Conservation (phyloP, 108 stramenopile genomes). For the Chaetoceros muelleri region DNA sequence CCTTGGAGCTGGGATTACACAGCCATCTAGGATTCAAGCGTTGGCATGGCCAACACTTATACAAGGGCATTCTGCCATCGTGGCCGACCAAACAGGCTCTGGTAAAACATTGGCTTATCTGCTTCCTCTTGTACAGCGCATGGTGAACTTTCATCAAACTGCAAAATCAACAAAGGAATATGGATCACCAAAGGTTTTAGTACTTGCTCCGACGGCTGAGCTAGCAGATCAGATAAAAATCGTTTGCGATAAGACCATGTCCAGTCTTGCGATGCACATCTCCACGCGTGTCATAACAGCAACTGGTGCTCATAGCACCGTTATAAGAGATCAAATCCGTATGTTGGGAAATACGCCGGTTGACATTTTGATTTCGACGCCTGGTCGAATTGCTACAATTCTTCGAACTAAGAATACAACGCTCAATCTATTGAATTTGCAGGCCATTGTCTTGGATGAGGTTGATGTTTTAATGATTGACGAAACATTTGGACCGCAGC, state of each 20-base stretch:
- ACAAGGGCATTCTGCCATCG: constrained; percentile 54
- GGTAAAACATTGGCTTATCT: constrained; percentile 91
- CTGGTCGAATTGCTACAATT: constrained; percentile 83
- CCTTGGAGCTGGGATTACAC: constrained; percentile 34
- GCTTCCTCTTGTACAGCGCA: constrained; percentile 57
- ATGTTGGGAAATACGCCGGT: constrained; percentile 47
- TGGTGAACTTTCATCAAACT: constrained; percentile 11
- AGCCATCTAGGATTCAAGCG: constrained; percentile 71
- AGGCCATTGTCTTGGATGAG: constrained; percentile 82
- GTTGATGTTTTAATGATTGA: constrained; percentile 88
- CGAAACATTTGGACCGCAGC: constrained; percentile 81
- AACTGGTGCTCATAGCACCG: constrained; percentile 43
- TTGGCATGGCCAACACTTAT: constrained; percentile 65
- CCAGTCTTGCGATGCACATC: constrained; percentile 15
- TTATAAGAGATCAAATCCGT: constrained; percentile 78
- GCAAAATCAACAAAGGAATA: constrained; percentile 6
- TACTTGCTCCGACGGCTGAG: constrained; percentile 89
- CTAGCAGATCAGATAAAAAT: constrained; percentile 76
- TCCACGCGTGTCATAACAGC: constrained; percentile 75
- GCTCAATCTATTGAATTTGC: constrained; percentile 44
- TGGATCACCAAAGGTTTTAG: constrained; percentile 48
- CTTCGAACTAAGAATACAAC: constrained; percentile 61
- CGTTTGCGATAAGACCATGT: constrained; percentile 45
- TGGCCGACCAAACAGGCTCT: constrained; percentile 92
- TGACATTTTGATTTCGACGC: constrained; percentile 85